Conservation (phyloP, 176 grass and related monocot genomes). For the Zoysia pacifica region DNA sequence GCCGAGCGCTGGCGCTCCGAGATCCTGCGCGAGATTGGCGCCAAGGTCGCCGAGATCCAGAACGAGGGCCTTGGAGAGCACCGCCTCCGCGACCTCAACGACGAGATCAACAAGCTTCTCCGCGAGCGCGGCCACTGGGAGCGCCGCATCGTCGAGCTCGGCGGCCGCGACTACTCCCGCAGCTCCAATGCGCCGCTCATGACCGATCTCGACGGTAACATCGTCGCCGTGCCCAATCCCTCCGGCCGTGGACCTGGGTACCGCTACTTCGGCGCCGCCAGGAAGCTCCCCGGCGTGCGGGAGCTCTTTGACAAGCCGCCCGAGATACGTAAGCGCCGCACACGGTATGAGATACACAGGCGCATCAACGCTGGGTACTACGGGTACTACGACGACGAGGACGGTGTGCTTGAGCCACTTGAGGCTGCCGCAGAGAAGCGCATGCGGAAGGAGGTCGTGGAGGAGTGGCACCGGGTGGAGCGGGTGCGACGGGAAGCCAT, state of each 20-base stretch:
- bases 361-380: conserved; percentile 91
- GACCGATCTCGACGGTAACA: conserved; percentile 97
- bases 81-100: conserved; percentile 95
- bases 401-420: conserved; percentile 82
- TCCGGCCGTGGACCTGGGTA: conserved; percentile 86
- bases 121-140: conserved; percentile 96
- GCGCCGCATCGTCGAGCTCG: conserved; percentile 86
- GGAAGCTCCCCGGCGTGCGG: conserved; percentile 88
- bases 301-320: conserved; percentile 98
- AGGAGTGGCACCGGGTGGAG: conserved; percentile 79
- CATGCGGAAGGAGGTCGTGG: conserved; percentile 55
- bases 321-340: conserved; percentile 72
- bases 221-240: conserved; percentile 87
- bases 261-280: conserved; percentile 95
- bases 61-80: conserved; percentile 97
- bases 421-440: conserved; percentile 69
- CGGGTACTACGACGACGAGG: conserved; percentile 92
- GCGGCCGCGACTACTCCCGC: conserved; percentile 75
- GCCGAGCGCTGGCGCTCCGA: conserved; percentile 88
- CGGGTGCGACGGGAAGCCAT: conserved; percentile 73
- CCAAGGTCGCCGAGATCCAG: conserved; percentile 96
- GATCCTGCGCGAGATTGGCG: conserved; percentile 96
- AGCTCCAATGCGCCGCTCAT: conserved; percentile 69
- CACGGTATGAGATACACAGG: conserved; percentile 92
- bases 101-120: conserved; percentile 99